Evolutionary conservation across 169 alveolate genomes (phyloP), one percentile per base, ranked within the genome.

Genomic region (Cryptosporidium xiaoi): DNA sequence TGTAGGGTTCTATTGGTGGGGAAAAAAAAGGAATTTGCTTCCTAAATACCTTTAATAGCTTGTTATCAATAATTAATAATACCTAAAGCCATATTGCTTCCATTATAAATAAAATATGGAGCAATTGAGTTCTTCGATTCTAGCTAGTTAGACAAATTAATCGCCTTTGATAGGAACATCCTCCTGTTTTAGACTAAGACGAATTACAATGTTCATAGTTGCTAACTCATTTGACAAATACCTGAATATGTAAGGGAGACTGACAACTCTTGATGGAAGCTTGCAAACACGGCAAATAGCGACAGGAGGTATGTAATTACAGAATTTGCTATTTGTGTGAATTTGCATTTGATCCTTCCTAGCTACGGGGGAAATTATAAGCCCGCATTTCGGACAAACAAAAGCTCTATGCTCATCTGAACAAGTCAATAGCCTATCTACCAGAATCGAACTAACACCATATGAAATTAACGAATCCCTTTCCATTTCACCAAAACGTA

Each of bases 401-500:
- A 95, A 97, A 51, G 99, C 99, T 92, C 95, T 97, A 90, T 98
- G 98, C 55, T 97, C 98, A 92, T 98, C 99, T 34, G 99, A 97
- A 82, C 99, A 97, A 91, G 95, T 94, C 66, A 99, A 85, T 20
- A 98, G 96, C 40, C 99, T 96, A 83, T 99, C 99, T 91, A 96
- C 97, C 18, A 99, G 94, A 83, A 97, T 90, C 91, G 95, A 97
- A 34, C 99, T 93, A 48, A 99, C 97, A 27, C 99, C 99, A 87
- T 99, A 99, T 16, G 99, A 98, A 48, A 99, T 95, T 34, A 99
- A 90, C 6, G 99, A 97, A 91, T 99, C 99, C 71, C 99, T 95
- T 91, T 99, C 99, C 99, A 99, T 99, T 93, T 99, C 99, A 34
- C 99, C 99, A 67, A 97, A 91, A 87, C 99, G 96, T 40, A 98